Evolutionary conservation across 176 grass and related monocot genomes (phyloP).

Genomic region (Zoysia pacifica): DNA sequence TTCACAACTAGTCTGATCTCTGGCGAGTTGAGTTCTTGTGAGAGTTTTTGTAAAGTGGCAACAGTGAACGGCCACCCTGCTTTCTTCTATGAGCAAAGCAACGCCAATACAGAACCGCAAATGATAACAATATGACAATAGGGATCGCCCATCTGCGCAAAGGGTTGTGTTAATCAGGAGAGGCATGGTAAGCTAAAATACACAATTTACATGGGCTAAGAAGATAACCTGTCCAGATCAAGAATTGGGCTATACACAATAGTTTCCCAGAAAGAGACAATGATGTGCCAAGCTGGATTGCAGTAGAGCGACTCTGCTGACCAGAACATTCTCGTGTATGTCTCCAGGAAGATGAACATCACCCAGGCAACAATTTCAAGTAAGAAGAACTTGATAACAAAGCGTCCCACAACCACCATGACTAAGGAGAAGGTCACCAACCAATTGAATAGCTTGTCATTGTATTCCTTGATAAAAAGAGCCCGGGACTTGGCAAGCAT

Average conservation of each 20-base stretch:
- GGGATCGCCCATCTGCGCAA: conserved; percentile 88
- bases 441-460: conserved; percentile 94
- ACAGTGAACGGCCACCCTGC: conserved; percentile 48
- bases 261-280: conserved; percentile 93
- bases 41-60: conserved; percentile 69
- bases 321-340: conserved; percentile 98
- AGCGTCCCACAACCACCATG: conserved; percentile 87
- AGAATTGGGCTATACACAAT: conserved; percentile 94
- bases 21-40: conserved; percentile 60
- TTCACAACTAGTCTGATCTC: conserved; percentile 73
- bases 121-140: conserved; percentile 60
- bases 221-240: conserved; percentile 82
- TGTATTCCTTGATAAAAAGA: conserved; percentile 99
- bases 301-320: conserved; percentile 84
- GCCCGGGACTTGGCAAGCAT: conserved; percentile 83
- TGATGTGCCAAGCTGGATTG: conserved; percentile 95
- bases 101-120: conserved; percentile 77
- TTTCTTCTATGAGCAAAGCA: conserved; percentile 81
- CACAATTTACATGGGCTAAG: not conserved
- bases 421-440: conserved; percentile 88
- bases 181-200: not conserved
- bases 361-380: conserved; percentile 89
- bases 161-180: not conserved
- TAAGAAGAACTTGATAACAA: conserved; percentile 93
- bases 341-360: conserved; percentile 98